Evolutionary conservation across 2,329 filamentous ascomycete species (phyloP).

Genomic region (Erysiphe pulchra): DNA sequence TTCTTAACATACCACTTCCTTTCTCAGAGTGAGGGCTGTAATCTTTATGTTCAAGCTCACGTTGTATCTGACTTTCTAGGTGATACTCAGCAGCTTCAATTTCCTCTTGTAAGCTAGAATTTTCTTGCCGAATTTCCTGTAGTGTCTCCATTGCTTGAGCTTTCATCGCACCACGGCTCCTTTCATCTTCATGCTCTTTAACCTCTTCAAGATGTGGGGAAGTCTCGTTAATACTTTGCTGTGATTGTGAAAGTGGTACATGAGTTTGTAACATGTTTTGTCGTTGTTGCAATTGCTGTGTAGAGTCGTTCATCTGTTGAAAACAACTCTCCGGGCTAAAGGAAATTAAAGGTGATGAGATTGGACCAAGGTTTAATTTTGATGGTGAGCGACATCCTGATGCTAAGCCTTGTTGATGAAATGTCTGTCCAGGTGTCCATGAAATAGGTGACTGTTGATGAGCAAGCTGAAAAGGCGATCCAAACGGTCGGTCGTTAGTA

Average conservation of each 20-base stretch:
- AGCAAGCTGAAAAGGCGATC: constrained; percentile 40
- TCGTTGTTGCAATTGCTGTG: constrained; percentile 21
- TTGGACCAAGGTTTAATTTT: constrained; percentile 23
- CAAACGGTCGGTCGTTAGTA: constrained; percentile 27
- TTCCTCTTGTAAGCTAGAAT: constrained; percentile 57
- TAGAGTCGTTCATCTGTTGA: constrained; percentile 13
- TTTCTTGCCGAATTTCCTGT: constrained; percentile 32
- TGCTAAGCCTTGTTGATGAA: constrained; percentile 22
- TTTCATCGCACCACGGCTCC: constrained; percentile 13
- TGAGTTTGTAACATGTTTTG: constrained; percentile 24
- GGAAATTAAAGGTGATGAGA: constrained; percentile 39
- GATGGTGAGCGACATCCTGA: constrained; percentile 39
- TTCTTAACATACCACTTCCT: constrained; percentile 2
- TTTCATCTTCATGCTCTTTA: constrained; percentile 46
- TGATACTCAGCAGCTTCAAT: constrained; percentile 73
- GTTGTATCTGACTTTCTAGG: constrained; percentile 52
- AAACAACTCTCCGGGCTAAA: constrained; percentile 20
- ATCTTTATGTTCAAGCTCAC: constrained; percentile 55
- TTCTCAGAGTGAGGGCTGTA: constrained; percentile 34
- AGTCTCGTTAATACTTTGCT: constrained; percentile 18
- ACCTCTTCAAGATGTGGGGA: constrained; percentile 45
- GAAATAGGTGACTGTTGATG: constrained; percentile 32
- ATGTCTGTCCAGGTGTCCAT: constrained; percentile 30
- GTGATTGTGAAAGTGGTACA: constrained; percentile 19
- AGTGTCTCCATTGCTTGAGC: constrained; percentile 22